Evolutionary conservation across 495 filamentous ascomycete genomes (phyloP).

Genomic region (Penicillium steckii): DNA sequence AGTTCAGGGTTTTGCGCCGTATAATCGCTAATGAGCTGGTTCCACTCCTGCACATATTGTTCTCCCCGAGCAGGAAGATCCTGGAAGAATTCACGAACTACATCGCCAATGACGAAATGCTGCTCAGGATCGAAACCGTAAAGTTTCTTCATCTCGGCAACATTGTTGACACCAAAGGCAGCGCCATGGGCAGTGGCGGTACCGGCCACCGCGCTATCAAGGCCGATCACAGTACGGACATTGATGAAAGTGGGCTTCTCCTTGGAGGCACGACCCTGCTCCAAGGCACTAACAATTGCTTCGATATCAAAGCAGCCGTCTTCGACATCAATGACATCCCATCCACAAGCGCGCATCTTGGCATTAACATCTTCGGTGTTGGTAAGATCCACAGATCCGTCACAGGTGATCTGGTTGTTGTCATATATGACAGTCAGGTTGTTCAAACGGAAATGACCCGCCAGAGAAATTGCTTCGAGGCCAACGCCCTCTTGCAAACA

Average conservation of each 20-base stretch:
- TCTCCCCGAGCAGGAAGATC: slow-evolving; percentile 39
- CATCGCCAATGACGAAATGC: slow-evolving; percentile 45
- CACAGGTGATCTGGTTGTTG: slow-evolving; percentile 58
- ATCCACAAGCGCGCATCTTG: slow-evolving; percentile 59
- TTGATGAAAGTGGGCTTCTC: slow-evolving; percentile 61
- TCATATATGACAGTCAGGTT: slow-evolving; percentile 55
- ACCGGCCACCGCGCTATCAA: slow-evolving; percentile 50
- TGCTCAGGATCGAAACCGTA: slow-evolving; percentile 46
- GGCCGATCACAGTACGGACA: slow-evolving; percentile 55
- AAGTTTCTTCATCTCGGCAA: slow-evolving; percentile 47
- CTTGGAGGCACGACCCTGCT: slow-evolving; percentile 37
- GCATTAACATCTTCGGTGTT: slow-evolving; percentile 59
- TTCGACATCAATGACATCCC: slow-evolving; percentile 54
- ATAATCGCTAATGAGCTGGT: slow-evolving; percentile 43
- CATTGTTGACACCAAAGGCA: slow-evolving; percentile 46
- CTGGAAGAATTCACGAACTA: slow-evolving; percentile 50
- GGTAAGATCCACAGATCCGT: slow-evolving; percentile 54
- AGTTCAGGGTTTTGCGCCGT: slow-evolving; percentile 42
- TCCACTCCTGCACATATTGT: slow-evolving; percentile 43
- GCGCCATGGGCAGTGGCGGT: slow-evolving; percentile 51
- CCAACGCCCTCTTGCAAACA: slow-evolving; percentile 56
- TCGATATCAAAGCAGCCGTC: slow-evolving; percentile 55
- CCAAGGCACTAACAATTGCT: slow-evolving; percentile 48
- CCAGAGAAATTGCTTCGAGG: slow-evolving; percentile 51
- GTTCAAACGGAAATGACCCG: slow-evolving; percentile 49